Conservation (phyloP, 768 basidiomycete species). For the Tricholomella constricta region DNA sequence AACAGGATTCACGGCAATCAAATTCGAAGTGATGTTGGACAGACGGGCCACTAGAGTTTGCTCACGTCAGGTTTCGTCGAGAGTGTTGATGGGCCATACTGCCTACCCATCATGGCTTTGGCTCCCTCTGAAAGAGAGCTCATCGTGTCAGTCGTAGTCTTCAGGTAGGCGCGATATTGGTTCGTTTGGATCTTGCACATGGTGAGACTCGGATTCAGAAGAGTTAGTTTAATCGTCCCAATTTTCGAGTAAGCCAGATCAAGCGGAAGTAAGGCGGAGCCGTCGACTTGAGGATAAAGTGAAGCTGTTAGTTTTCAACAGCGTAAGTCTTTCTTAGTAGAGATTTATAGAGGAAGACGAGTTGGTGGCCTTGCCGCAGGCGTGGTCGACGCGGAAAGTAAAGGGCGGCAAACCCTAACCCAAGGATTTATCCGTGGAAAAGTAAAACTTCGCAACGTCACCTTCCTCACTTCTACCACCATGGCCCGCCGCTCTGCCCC, state of each 20-base stretch:
- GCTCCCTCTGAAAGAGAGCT: neutral
- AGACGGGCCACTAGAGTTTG: neutral
- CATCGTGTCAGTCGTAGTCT: neutral
- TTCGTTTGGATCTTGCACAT: neutral
- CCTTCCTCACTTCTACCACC: conserved; percentile 8
- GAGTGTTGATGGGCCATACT: neutral
- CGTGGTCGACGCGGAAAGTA: too few relatives aligned
- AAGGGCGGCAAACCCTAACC: conserved; percentile 10
- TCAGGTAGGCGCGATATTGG: neutral
- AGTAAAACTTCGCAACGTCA: conserved; percentile 17
- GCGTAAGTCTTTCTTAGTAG: too few relatives aligned
- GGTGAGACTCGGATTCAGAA: too few relatives aligned
- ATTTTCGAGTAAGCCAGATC: too few relatives aligned
- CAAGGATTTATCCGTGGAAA: conserved; percentile 8
- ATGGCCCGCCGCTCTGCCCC: conserved; percentile 74
- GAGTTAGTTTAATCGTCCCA: too few relatives aligned
- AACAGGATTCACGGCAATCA: neutral
- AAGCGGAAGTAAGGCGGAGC: too few relatives aligned
- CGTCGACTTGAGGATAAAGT: too few relatives aligned
- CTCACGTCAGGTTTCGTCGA: neutral
- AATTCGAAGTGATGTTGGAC: neutral
- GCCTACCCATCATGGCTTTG: neutral
- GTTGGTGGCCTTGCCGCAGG: too few relatives aligned
- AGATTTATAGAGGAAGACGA: too few relatives aligned
- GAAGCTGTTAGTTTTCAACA: too few relatives aligned